phyloP scores from a whole-genome alignment of 2,329 filamentous ascomycete genomes.

The Coniosporium tulheliwenetii region DNA sequence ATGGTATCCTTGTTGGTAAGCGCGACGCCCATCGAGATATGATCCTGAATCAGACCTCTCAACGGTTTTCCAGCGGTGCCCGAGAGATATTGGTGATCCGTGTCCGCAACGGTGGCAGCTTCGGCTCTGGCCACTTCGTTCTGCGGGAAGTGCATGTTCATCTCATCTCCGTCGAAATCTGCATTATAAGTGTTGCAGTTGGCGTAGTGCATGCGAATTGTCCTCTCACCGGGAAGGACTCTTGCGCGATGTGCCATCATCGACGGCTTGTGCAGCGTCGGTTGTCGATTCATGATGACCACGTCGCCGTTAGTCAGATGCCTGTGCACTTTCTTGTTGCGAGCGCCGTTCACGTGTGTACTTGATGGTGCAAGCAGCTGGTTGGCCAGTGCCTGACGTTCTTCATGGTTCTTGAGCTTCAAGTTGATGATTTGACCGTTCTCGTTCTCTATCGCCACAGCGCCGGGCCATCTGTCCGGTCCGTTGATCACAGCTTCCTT shows the following conservation, averaged over 20 bases:
- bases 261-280: slow-evolving; percentile 93
- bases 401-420: slow-evolving; percentile 72
- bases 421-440: slow-evolving; percentile 82
- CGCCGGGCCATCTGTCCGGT: slow-evolving; percentile 83
- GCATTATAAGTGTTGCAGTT: slow-evolving; percentile 99
- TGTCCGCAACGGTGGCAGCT: slow-evolving; percentile 84
- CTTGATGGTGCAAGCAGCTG: slow-evolving; percentile 77
- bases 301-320: slow-evolving; percentile 95
- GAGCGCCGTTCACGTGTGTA: slow-evolving; percentile 55
- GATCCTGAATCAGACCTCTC: slow-evolving; percentile 93
- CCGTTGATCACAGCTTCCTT: slow-evolving; percentile 95
- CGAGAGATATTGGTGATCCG: slow-evolving; percentile 92
- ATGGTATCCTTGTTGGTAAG: slow-evolving; percentile 86
- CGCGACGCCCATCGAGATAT: slow-evolving; percentile 85
- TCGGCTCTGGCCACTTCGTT: slow-evolving; percentile 90
- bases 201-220: slow-evolving; percentile 98
- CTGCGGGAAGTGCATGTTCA: slow-evolving; percentile 99
- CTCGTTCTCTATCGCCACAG: slow-evolving; percentile 88
- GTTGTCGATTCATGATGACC: slow-evolving; percentile 96
- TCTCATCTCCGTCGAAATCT: slow-evolving; percentile 98
- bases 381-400: slow-evolving; percentile 79
- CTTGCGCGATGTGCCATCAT: slow-evolving; percentile 96
- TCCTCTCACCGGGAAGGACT: slow-evolving; percentile 87
- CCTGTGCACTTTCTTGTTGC: slow-evolving; percentile 91
- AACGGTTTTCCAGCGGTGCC: slow-evolving; percentile 87